Base-by-base conservation (phyloP, 345 rosid species). In the Rubroshorea leprosula region DNA sequence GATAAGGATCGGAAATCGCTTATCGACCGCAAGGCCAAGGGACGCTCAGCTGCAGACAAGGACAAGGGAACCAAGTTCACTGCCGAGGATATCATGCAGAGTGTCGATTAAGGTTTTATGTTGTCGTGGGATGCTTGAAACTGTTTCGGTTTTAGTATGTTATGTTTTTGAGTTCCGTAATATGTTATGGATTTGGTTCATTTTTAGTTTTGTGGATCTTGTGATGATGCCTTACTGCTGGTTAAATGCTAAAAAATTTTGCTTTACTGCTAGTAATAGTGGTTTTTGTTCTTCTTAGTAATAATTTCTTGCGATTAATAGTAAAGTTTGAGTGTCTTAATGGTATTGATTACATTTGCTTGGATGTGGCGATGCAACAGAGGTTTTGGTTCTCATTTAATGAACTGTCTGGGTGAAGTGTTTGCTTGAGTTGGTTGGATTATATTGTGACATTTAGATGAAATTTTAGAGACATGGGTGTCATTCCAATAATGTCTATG, bases 41-140 rank as follows among this genome's bases (percentile, higher is more conserved):
- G 80, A 0, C 77, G 80, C 3, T 77, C 76, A 1, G 78, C 79
- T 0, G 80, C 77, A 0, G 78, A 78, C n/a, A 74, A 74, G 69
- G 80, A 78, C 27, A 78, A 75, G 76, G 83, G 83, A 10, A 67
- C 78, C 5, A 75, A 78, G 69, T 74, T 75, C 65, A 68, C 76
- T 3, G 70, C 80, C 0, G 83, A 78, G 65, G 83, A 75, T 68
- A 69, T 78, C 17, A 43, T 58, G 51, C 23, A 58, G 50, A 23
- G 10, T 26, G 38, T 45, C 29, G 61, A 44, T 10, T 44, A 21
- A 45, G 35, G 41, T 35, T 35, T 35, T 35, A 8, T 35, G 7
- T 35, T 6, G 41, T 13, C 9, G 7, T 35, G 5, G 9, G 9
- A 35, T 6, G 12, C 6, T 2, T 35, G 41, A 35, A 35, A 35